Base-by-base conservation (phyloP, 2,329 filamentous ascomycete species). In the Colletotrichum godetiae region DNA sequence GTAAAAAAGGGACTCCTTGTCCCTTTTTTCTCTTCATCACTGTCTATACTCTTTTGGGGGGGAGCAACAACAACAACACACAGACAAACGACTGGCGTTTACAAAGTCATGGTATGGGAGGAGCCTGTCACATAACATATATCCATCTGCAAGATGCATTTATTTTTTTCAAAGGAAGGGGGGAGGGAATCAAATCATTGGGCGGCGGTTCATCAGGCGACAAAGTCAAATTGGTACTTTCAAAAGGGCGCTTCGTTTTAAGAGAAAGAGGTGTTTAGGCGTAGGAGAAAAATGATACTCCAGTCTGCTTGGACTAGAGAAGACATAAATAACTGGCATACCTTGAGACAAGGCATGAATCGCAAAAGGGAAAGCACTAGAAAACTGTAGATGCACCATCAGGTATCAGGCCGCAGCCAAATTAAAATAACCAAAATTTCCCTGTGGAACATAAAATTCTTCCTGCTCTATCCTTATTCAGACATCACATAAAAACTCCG, bases 1-100 rank as follows among this genome's bases (percentile, higher is more conserved):
- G 80, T 98, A 80, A 83, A 79, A 60, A 22, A 13, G 8, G 46
- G 3, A 5, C 13, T 11, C 29, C 5, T 10, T 33, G 10, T 24
- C 4, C 24, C 22, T 35, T 13, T 33, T 2, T 15, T 61, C 22
- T 15, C 42, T n/a, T 37, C 29, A 4, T 31, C 35, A 42, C 35
- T 42, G 37, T 42, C 42, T n/a, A 49, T 49, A n/a, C 42, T 37
- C 10, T 57, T 24, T 22, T 19, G 12, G 24, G 13, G 22, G 22
- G 22, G 13, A 53, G 33, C 35, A 37, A 37, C 1, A 2, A 35
- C 33, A 35, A 37, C 33, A 35, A 35, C 33, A 35, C 10, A 8
- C 13, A 37, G 35, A 37, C 35, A 37, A 49, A 29, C 31, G 22
- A 42, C 15, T 55, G 66, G 66, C 57, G 58, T 62, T 61, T 52